A percentile compares a stretch with the other conserved stretches of the same genome.
These are phyloP conservation scores for Ceratobasidium sp. DNA, from an alignment of 1,284 basidiomycete species.

Conservation along the genomic window DNA sequence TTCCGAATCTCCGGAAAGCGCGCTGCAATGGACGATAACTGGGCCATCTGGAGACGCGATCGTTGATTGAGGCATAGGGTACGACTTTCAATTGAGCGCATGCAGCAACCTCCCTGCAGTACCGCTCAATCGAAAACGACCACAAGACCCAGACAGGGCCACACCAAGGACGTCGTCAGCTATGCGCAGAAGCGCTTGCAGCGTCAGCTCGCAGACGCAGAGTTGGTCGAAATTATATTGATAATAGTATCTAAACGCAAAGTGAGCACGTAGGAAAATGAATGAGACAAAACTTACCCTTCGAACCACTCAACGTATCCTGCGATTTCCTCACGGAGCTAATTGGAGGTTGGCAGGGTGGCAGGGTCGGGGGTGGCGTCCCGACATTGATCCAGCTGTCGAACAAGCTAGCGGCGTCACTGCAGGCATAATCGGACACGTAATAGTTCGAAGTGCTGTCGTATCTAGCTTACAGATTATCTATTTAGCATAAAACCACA, in stretches of 20 bases:
- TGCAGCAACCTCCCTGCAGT: conserved; percentile 45
- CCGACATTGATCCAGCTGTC: no score
- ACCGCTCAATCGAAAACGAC: conserved; percentile 55
- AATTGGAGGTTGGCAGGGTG: no score
- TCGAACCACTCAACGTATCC: conserved; percentile 7
- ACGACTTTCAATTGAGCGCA: not conserved
- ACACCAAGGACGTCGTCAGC: conserved; percentile 50
- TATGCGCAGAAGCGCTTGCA: conserved; percentile 56
- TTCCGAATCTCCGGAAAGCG: conserved; percentile 1
- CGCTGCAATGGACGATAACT: not conserved
- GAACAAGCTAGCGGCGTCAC: no score
- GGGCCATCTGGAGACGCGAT: not conserved
- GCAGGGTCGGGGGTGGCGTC: no score
- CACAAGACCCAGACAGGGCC: conserved; percentile 57
- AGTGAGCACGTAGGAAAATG: no score
- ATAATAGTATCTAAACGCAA: conserved; percentile 54
- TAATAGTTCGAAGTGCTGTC: no score
- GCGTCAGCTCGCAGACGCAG: conserved; percentile 53
- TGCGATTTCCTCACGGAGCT: conserved; percentile 39
- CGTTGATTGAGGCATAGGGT: not conserved
- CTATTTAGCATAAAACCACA: no score
- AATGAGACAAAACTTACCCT: not conserved
- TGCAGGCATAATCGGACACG: no score
- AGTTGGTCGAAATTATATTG: conserved; percentile 51
- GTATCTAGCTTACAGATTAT: no score